Percentiles rank a stretch among this genome's conserved stretches.
Conservation (phyloP, 176 grass and related monocot species). For the Carex myosuroides region DNA sequence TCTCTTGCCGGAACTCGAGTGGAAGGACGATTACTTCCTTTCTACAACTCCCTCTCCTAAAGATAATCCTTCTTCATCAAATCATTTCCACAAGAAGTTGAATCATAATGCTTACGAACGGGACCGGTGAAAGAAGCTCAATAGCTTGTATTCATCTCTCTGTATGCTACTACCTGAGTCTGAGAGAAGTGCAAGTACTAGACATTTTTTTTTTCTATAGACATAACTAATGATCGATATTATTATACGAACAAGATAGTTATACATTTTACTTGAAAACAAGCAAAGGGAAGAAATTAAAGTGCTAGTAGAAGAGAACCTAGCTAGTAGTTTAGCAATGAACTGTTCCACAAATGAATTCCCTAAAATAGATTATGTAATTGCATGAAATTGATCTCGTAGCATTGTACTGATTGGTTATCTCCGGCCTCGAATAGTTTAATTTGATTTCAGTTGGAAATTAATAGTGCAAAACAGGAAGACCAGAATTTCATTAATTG, state of each 20-base stretch:
- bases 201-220: too few species aligned
- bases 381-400: too few species aligned
- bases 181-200: constrained; percentile 39
- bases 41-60: constrained; percentile 17
- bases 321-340: too few species aligned
- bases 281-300: too few species aligned
- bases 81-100: constrained; percentile 46
- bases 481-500: not conserved
- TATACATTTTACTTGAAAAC: not conserved
- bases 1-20: constrained; percentile 26
- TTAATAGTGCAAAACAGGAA: not conserved
- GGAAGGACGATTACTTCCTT: constrained; percentile 29
- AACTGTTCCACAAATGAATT: too few species aligned
- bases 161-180: constrained; percentile 53
- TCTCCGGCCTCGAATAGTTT: not conserved
- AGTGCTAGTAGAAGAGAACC: too few species aligned
- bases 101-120: constrained; percentile 92
- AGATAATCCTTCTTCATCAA: constrained; percentile 16
- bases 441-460: not conserved
- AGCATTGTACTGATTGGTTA: too few species aligned
- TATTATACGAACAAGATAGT: not conserved
- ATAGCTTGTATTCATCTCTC: constrained; percentile 66
- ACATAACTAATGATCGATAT: not conserved
- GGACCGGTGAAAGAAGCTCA: constrained; percentile 89
- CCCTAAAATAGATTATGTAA: too few species aligned